Base-by-base conservation (phyloP, 768 basidiomycete species). In the Obba rivulosa region DNA sequence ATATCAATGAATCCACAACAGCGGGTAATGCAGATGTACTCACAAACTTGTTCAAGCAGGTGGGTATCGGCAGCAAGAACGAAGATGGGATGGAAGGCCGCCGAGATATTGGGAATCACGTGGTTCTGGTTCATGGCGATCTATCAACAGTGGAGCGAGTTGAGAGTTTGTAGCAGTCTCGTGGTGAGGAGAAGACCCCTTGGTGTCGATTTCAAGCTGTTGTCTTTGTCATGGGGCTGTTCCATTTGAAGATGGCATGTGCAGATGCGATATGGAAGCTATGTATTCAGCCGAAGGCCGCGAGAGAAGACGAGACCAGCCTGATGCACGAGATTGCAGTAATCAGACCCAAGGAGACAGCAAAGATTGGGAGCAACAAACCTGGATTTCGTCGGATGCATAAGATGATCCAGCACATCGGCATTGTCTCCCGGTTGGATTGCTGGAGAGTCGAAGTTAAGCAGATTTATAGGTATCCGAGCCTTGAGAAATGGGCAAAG, bases 221-320 rank as follows among this genome's bases (percentile, higher is more conserved):
- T 1, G 49, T 74, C 0, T 70, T 62, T 40, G 50, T 72, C 1
- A 51, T 56, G 1, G 69, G 66, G 0, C 43, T 70, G 0, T 72
- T 72, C 41, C 69, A 68, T 50, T 45, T 65, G 16, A 68, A 65
- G 46, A 69, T 69, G 60, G 63, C 67, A 0, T 45, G 44, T n/a
- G 57, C 56, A 0, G 62, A 69, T 42, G 56, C 59, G 0, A 16
- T 55, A 0, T 56, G 52, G 49, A n/a, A 41, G 13, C 35, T 50
- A 1, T 50, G 48, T 22, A 39, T 59, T 17, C n/a, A 44, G 37
- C 46, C 46, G 9, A 46, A 36, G 21, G 17, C 14, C 2, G 44
- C 53, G 8, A 40, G 53, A 1, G 17, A n/a, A 0, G 57, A 61
- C 39, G 17, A 61, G 45, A 48, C 43, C 0, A 41, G 51, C 10